Evolutionary conservation across 2,329 filamentous ascomycete genomes (phyloP).

Genomic region (Aspergillus versicolor): DNA sequence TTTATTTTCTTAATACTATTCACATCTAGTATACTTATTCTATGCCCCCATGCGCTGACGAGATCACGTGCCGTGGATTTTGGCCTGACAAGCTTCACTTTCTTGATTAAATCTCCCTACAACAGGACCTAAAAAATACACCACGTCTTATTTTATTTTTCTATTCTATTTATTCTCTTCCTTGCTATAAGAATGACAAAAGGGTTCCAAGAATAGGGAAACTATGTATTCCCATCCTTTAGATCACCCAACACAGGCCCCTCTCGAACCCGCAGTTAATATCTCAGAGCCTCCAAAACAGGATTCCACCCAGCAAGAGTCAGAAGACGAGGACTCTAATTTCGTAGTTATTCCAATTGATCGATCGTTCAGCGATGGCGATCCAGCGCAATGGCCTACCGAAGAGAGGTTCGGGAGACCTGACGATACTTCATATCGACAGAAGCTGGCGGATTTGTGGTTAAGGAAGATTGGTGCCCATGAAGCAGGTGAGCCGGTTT

Average conservation of each 20-base stretch:
- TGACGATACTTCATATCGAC: conserved; percentile 47
- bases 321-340: conserved; percentile 21
- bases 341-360: conserved; percentile 34
- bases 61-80: background rate
- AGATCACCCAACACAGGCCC: background rate
- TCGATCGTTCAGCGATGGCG: conserved; percentile 40
- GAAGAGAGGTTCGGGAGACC: conserved; percentile 33
- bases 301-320: background rate
- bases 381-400: conserved; percentile 36
- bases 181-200: background rate
- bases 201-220: background rate
- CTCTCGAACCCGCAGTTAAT: conserved; percentile 2
- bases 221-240: background rate
- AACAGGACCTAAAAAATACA: background rate
- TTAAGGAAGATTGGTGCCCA: conserved; percentile 43
- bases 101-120: background rate
- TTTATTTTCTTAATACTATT: background rate
- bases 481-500: conserved; percentile 32
- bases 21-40: background rate
- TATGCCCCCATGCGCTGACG: background rate
- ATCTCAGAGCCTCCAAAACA: background rate
- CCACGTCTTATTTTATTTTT: background rate
- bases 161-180: background rate
- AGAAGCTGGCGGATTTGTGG: conserved; percentile 51
- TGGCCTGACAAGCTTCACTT: background rate